Percentiles rank a stretch among this genome's conserved stretches.
phyloP scores from a whole-genome alignment of 805 yeast species.

The Lipomyces oligophaga region DNA sequence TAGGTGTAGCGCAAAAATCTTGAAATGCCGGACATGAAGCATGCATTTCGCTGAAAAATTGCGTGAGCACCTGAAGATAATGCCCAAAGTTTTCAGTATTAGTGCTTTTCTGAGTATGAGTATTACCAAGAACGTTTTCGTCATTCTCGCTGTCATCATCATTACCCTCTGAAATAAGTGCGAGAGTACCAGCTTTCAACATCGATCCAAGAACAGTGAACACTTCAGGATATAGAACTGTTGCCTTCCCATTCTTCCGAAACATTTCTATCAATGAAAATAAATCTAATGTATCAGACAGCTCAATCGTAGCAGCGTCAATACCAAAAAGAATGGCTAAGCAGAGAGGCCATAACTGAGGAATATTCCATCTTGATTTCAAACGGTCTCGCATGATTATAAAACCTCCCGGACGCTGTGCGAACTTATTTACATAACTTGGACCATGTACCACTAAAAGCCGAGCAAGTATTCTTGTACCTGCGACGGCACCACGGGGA shows the following conservation, averaged over 20 bases:
- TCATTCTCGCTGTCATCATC: slow-evolving; percentile 11
- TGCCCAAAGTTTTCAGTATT: slow-evolving; percentile 15
- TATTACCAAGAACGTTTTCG: background rate
- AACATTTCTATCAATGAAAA: slow-evolving; percentile 25
- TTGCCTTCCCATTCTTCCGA: slow-evolving; percentile 24
- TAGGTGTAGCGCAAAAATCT: slow-evolving; percentile 25
- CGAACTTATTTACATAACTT: slow-evolving; percentile 47
- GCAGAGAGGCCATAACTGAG: slow-evolving; percentile 39
- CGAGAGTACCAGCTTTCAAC: slow-evolving; percentile 28
- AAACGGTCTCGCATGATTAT: slow-evolving; percentile 47
- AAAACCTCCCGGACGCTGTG: slow-evolving; percentile 41
- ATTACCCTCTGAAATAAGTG: slow-evolving; percentile 22
- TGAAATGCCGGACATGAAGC: slow-evolving; percentile 27
- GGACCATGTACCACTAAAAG: slow-evolving; percentile 48
- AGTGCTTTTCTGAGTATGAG: background rate
- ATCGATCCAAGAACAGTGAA: slow-evolving; percentile 28
- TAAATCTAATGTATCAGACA: slow-evolving; percentile 17
- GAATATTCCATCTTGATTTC: slow-evolving; percentile 48
- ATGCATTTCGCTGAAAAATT: slow-evolving; percentile 28
- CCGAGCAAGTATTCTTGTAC: slow-evolving; percentile 48
- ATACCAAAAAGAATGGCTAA: slow-evolving; percentile 40
- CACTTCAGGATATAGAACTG: slow-evolving; percentile 29
- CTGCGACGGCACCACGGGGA: slow-evolving; percentile 38
- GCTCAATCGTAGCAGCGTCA: slow-evolving; percentile 36
- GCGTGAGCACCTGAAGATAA: slow-evolving; percentile 22